Conservation (phyloP, 176 grass and related monocot species). For the Hyparrhenia diplandra region DNA sequence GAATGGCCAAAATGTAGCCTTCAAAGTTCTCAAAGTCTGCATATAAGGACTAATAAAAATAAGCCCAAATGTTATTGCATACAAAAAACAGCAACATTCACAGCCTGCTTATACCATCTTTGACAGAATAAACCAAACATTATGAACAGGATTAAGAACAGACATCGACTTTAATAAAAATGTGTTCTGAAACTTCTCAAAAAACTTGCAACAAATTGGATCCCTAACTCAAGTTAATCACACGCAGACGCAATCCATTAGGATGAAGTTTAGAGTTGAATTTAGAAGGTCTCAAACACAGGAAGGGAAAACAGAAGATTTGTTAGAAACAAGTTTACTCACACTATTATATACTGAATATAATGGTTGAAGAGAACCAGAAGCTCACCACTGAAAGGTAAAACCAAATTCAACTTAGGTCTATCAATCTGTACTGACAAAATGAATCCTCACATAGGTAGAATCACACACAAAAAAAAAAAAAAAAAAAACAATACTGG, state of each 20-base stretch:
- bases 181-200: background rate
- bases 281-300: background rate
- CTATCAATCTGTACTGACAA: background rate
- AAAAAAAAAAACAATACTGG: background rate
- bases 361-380: background rate
- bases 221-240: background rate
- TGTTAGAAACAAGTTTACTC: background rate
- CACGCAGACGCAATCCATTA: background rate
- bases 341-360: background rate
- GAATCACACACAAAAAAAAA: background rate
- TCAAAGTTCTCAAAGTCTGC: slow-evolving; percentile 77
- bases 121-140: background rate
- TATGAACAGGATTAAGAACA: background rate
- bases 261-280: background rate
- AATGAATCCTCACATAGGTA: background rate
- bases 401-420: background rate
- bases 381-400: background rate
- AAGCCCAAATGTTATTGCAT: background rate
- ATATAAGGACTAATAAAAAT: slow-evolving; percentile 18
- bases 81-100: background rate
- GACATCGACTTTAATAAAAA: background rate
- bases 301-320: background rate
- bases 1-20: slow-evolving; percentile 86
- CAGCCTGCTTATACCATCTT: background rate
- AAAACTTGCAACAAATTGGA: background rate